These are phyloP conservation scores for Kurtzmaniella quercitrusa DNA, from an alignment of 1,139 yeast genomes.

Conservation along the genomic window DNA sequence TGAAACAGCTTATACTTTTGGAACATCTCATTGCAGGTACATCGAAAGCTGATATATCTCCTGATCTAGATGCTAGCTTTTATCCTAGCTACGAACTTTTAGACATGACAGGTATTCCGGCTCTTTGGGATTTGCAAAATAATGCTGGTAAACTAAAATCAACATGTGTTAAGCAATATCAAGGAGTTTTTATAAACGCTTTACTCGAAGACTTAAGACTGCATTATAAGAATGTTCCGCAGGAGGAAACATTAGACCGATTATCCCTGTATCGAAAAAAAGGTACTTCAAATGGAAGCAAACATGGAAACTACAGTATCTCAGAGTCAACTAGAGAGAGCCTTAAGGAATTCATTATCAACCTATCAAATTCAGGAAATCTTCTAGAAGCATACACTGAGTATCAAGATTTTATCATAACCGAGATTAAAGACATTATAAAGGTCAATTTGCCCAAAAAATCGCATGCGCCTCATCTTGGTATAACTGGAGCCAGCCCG, in stretches of 20 bases:
- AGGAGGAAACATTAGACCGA: constrained; percentile 51
- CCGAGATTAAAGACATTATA: constrained; percentile 72
- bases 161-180: constrained; percentile 67
- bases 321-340: constrained; percentile 31
- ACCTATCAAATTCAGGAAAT: constrained; percentile 61
- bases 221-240: constrained; percentile 50
- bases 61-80: constrained; percentile 18
- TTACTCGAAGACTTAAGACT: constrained; percentile 57
- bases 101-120: constrained; percentile 56
- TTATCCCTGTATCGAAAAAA: constrained; percentile 30
- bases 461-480: constrained; percentile 1
- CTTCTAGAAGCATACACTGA: constrained; percentile 58
- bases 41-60: constrained; percentile 16
- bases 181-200: constrained; percentile 50
- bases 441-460: constrained; percentile 55
- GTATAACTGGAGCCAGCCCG: constrained; percentile 13
- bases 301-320: constrained; percentile 21
- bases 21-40: constrained; percentile 58
- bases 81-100: constrained; percentile 41
- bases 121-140: constrained; percentile 52
- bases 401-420: constrained; percentile 64
- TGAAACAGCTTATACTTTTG: constrained; percentile 53
- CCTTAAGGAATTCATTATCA: constrained; percentile 45
- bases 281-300: constrained; percentile 18
- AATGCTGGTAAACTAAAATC: constrained; percentile 46